Evolutionary conservation across 768 basidiomycete genomes (phyloP).

Genomic region (Mrakia blollopis): DNA sequence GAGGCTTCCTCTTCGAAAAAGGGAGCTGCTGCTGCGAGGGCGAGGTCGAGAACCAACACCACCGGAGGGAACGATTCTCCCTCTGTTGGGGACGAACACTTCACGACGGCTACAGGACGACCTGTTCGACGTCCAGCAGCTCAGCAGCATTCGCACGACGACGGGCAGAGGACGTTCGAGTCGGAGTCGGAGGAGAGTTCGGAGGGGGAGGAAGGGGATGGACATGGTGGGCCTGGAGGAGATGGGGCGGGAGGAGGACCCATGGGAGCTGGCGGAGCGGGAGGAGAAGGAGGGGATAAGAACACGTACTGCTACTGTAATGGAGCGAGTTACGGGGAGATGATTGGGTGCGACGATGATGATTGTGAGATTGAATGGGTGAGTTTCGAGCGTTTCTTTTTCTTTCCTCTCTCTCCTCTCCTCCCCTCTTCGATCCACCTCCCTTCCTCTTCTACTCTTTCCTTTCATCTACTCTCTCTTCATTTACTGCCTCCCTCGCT

Average conservation of each 20-base stretch:
- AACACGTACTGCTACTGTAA: conserved; percentile 81
- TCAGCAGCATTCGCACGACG: conserved; percentile 34
- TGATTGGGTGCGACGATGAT: conserved; percentile 86
- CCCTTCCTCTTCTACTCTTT: background rate
- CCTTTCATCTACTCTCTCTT: background rate
- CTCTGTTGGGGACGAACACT: background rate
- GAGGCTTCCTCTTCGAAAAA: no score
- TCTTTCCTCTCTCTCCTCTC: background rate
- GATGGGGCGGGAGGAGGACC: conserved; percentile 19
- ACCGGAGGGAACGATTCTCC: background rate
- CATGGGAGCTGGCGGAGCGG: background rate
- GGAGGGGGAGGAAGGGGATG: conserved; percentile 35
- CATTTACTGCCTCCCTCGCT: background rate
- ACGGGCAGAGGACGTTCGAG: conserved; percentile 34
- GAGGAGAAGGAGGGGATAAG: conserved; percentile 47
- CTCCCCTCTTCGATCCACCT: background rate
- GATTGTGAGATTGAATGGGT: conserved; percentile 88
- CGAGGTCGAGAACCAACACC: background rate
- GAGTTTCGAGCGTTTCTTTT: conserved; percentile 45
- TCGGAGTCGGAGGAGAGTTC: conserved; percentile 37
- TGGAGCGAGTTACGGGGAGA: conserved; percentile 79
- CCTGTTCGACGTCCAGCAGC: background rate
- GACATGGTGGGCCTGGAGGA: conserved; percentile 26
- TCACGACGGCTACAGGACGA: background rate
- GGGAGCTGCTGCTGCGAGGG: background rate